Conservation (phyloP, 768 basidiomycete species). For the Nidula microcarpa region DNA sequence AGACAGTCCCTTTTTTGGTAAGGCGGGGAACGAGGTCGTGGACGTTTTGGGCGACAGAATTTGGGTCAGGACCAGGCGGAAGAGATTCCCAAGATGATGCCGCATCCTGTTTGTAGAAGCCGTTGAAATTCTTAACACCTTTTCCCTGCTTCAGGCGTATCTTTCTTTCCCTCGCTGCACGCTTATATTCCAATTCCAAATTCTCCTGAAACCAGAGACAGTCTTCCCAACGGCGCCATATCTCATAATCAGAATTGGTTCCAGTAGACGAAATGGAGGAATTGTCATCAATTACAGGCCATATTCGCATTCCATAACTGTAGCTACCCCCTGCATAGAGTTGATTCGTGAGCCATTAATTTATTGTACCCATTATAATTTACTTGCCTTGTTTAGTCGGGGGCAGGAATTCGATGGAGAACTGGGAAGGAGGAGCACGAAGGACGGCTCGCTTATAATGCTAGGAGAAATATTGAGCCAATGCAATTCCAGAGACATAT, state of each 20-base stretch:
- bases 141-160: slow-evolving; percentile 67
- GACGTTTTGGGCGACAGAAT: slow-evolving; percentile 65
- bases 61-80: slow-evolving; percentile 79
- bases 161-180: slow-evolving; percentile 64
- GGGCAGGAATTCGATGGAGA: slow-evolving; percentile 54
- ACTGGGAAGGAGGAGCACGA: slow-evolving; percentile 53
- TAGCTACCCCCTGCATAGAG: slow-evolving; percentile 40
- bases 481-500: not conserved
- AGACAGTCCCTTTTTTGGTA: slow-evolving; percentile 68
- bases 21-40: slow-evolving; percentile 65
- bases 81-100: slow-evolving; percentile 86
- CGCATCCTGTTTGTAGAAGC: slow-evolving; percentile 64
- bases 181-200: slow-evolving; percentile 62
- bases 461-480: slow-evolving; percentile 23
- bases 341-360: slow-evolving; percentile 2
- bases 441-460: slow-evolving; percentile 60
- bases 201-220: slow-evolving; percentile 73
- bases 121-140: slow-evolving; percentile 65
- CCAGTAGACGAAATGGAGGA: slow-evolving; percentile 33
- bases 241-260: slow-evolving; percentile 54
- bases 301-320: slow-evolving; percentile 63
- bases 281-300: slow-evolving; percentile 33
- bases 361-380: slow-evolving; percentile 4
- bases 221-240: slow-evolving; percentile 84
- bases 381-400: slow-evolving; percentile 55